Conservation (phyloP, 192 early-diverging fungal genomes). For the Umbelopsis sp. region DNA sequence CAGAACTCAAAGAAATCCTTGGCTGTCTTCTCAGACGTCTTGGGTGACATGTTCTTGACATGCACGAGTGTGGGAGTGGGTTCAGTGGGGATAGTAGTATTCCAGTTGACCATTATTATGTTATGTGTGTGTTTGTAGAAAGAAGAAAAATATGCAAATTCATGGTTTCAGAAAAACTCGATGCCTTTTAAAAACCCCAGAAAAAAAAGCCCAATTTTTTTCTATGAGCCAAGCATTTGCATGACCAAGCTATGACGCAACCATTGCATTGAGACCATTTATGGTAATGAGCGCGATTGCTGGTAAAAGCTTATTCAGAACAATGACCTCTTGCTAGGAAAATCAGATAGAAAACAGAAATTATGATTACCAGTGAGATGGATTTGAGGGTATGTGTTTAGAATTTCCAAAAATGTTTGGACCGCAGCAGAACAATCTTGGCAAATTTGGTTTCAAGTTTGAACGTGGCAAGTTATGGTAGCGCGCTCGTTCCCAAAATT, state of each 20-base stretch:
- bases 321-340: too few relatives aligned
- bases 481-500: too few relatives aligned
- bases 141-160: background rate
- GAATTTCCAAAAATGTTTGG: too few relatives aligned
- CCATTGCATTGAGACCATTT: background rate
- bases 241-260: slow-evolving; percentile 12
- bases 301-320: background rate
- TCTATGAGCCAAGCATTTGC: background rate
- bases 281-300: background rate
- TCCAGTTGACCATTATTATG: slow-evolving; percentile 8
- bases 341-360: too few relatives aligned
- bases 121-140: background rate
- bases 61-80: slow-evolving; percentile 49
- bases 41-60: slow-evolving; percentile 50
- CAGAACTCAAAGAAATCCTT: slow-evolving; percentile 64
- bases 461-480: too few relatives aligned
- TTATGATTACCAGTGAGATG: too few relatives aligned
- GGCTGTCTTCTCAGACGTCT: slow-evolving; percentile 52
- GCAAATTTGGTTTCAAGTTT: too few relatives aligned
- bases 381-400: too few relatives aligned
- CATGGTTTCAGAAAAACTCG: background rate
- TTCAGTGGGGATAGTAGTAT: slow-evolving; percentile 38
- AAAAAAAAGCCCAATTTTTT: background rate
- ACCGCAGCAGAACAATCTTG: too few relatives aligned
- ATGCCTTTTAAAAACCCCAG: background rate